Conservation (phyloP, 208 protist species). For the Cochliopodium minus region DNA sequence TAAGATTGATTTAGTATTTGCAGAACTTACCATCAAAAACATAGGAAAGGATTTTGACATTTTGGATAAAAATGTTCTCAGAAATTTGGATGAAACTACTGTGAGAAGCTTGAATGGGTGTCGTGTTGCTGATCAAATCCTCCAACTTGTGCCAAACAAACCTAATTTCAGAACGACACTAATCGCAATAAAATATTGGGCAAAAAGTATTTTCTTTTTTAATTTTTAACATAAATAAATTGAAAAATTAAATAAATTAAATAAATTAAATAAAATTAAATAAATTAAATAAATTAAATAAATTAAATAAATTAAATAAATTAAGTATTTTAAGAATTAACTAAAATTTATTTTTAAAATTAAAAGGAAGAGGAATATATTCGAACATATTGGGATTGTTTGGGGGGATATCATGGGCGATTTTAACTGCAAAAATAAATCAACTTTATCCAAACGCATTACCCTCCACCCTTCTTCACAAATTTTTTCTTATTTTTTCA, state of each 20-base stretch:
- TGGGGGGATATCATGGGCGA: constrained; percentile 85
- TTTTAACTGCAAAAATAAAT: constrained; percentile 80
- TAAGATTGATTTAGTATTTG: constrained; percentile 81
- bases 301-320: no score
- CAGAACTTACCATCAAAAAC: constrained; percentile 51
- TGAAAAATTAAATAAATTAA: no score
- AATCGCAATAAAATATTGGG: constrained; percentile 87
- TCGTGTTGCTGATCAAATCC: constrained; percentile 83
- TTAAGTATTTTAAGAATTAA: background rate
- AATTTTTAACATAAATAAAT: no score
- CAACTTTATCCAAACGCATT: constrained; percentile 89
- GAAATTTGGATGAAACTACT: constrained; percentile 72
- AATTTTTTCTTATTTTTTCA: constrained; percentile 75
- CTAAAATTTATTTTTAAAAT: background rate
- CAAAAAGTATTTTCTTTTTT: constrained; percentile 32
- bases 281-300: no score
- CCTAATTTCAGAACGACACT: constrained; percentile 74
- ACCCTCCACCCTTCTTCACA: constrained; percentile 57
- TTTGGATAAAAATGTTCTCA: constrained; percentile 66
- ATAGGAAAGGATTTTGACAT: constrained; percentile 63
- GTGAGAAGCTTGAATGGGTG: constrained; percentile 79
- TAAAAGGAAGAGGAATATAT: constrained; percentile 66
- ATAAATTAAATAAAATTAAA: no score
- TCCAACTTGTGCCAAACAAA: constrained; percentile 81
- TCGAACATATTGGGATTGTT: constrained; percentile 86